These are phyloP conservation scores for Candida labiduridarum DNA, from an alignment of 1,139 yeast genomes.

Conservation along the genomic window DNA sequence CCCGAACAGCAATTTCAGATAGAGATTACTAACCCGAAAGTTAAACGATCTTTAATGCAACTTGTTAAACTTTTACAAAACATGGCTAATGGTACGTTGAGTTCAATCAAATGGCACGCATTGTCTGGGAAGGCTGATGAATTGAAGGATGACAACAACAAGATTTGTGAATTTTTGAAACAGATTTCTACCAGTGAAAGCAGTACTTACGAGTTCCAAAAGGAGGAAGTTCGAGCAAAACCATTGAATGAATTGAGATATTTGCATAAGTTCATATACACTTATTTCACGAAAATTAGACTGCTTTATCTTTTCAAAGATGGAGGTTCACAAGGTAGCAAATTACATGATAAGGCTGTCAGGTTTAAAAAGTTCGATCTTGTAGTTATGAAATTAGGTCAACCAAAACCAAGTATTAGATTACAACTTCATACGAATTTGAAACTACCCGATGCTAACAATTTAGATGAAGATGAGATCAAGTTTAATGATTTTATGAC, in stretches of 20 bases:
- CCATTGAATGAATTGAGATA: slow-evolving; percentile 55
- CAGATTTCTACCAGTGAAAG: slow-evolving; percentile 19
- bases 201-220: slow-evolving; percentile 33
- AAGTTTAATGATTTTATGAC: slow-evolving; percentile 75
- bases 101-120: slow-evolving; percentile 62
- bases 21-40: slow-evolving; percentile 46
- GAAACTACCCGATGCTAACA: slow-evolving; percentile 45
- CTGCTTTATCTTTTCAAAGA: slow-evolving; percentile 32
- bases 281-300: slow-evolving; percentile 60
- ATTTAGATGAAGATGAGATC: slow-evolving; percentile 36
- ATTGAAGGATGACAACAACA: slow-evolving; percentile 44
- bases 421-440: slow-evolving; percentile 57
- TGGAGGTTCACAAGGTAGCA: slow-evolving; percentile 22
- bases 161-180: slow-evolving; percentile 51
- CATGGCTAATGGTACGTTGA: slow-evolving; percentile 77
- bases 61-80: slow-evolving; percentile 86
- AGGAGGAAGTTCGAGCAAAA: slow-evolving; percentile 18
- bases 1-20: slow-evolving; percentile 70
- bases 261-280: slow-evolving; percentile 67
- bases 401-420: slow-evolving; percentile 46
- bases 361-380: slow-evolving; percentile 31
- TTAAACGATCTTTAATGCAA: slow-evolving; percentile 75
- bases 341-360: slow-evolving; percentile 28
- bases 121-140: slow-evolving; percentile 44
- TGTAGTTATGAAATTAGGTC: slow-evolving; percentile 35